phyloP scores from a whole-genome alignment of 2,329 filamentous ascomycete genomes.

The Hymenoscyphus occultus region DNA sequence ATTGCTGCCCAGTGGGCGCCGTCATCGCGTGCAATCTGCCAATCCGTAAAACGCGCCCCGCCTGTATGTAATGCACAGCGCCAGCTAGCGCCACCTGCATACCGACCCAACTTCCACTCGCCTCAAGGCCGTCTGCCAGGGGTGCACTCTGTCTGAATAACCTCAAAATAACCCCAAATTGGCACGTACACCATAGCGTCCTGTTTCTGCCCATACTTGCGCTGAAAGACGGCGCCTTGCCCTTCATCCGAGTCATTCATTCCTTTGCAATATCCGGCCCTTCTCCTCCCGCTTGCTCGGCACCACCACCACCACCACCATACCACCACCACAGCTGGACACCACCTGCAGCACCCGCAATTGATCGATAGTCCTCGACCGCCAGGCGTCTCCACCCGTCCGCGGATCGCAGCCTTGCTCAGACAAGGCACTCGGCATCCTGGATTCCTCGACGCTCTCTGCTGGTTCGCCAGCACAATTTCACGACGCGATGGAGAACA shows the following conservation, averaged over 20 bases:
- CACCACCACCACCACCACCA: slow-evolving; percentile 9
- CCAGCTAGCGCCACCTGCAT: slow-evolving; percentile 1
- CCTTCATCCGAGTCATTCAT: slow-evolving; percentile 1
- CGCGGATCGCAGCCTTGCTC: slow-evolving; percentile 17
- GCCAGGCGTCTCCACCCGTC: not conserved
- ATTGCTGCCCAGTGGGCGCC: slow-evolving; percentile 1
- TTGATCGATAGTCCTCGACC: not conserved
- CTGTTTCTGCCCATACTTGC: not conserved
- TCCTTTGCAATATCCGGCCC: not conserved
- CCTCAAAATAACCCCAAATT: slow-evolving; percentile 24
- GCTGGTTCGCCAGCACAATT: slow-evolving; percentile 51
- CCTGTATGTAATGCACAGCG: not conserved
- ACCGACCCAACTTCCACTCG: not conserved
- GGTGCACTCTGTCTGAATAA: slow-evolving; percentile 27
- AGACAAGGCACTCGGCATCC: slow-evolving; percentile 36
- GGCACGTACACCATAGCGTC: not conserved
- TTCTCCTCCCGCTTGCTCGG: slow-evolving; percentile 1
- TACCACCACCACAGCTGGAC: not conserved
- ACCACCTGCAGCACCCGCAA: too few relatives aligned
- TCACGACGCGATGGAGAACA: slow-evolving; percentile 49
- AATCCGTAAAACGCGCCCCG: slow-evolving; percentile 6
- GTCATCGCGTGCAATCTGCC: slow-evolving; percentile 26
- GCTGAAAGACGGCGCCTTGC: not conserved
- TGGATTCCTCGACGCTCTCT: slow-evolving; percentile 52
- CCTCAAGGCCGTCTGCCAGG: slow-evolving; percentile 17